Evolutionary conservation across 148 eudicot species (phyloP).

Genomic region (Rhododendron mucronatum): DNA sequence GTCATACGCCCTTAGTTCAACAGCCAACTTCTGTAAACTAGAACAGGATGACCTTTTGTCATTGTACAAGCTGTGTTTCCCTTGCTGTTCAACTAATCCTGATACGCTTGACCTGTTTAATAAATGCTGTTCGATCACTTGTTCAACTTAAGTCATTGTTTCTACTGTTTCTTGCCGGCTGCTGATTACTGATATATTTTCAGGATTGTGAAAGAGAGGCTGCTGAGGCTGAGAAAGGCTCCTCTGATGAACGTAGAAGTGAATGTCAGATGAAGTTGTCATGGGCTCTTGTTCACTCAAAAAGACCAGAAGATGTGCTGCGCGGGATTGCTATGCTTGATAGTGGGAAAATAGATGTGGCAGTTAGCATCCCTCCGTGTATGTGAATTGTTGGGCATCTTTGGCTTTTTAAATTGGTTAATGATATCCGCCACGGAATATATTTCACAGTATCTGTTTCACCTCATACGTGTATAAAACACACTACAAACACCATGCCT

Average conservation of each 20-base stretch:
- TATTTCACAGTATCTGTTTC: background rate
- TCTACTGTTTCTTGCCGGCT: background rate
- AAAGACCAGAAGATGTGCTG: conserved; percentile 34
- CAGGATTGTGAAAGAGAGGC: conserved; percentile 43
- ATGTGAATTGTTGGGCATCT: background rate
- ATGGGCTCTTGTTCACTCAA: conserved; percentile 46
- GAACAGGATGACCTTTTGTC: too few relatives aligned
- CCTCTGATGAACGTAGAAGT: conserved; percentile 21
- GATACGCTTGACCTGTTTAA: background rate
- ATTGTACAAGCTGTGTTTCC: too few relatives aligned
- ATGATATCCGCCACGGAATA: background rate
- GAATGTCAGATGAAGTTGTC: conserved; percentile 37
- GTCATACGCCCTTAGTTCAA: too few relatives aligned
- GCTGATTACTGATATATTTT: background rate
- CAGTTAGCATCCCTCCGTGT: background rate
- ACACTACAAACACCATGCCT: background rate
- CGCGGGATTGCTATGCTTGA: conserved; percentile 46
- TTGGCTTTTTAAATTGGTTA: background rate
- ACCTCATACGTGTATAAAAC: background rate
- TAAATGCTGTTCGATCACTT: background rate
- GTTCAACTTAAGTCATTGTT: background rate
- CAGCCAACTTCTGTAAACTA: too few relatives aligned
- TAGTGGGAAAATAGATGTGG: conserved; percentile 10
- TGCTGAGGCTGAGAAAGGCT: conserved; percentile 35
- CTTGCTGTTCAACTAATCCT: background rate